Evolutionary conservation across 257 asterid species (phyloP).

Genomic region (Solanum tarapatanum): DNA sequence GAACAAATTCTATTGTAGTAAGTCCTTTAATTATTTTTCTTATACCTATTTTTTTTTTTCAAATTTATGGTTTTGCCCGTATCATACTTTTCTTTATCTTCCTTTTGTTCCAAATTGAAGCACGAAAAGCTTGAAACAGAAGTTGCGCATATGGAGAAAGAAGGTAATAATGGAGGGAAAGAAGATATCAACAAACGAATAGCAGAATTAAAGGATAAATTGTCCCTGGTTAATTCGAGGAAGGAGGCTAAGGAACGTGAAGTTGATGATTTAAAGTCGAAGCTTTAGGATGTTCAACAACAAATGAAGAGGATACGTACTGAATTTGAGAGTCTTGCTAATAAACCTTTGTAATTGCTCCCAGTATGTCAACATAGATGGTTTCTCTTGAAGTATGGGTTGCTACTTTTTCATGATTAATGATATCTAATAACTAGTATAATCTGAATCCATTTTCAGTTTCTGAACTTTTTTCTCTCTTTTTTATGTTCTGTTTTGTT

Average conservation of each 20-base stretch:
- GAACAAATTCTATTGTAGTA: not conserved
- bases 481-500: not conserved
- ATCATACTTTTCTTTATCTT: not conserved
- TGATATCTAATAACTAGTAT: too few species aligned
- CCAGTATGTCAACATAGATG: not conserved
- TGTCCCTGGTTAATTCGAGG: slow-evolving; percentile 3
- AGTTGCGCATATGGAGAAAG: not conserved
- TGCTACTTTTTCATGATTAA: not conserved
- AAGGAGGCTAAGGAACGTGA: slow-evolving; percentile 25
- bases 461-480: not conserved
- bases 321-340: slow-evolving; percentile 17
- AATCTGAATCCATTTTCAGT: not conserved
- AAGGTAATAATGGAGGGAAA: slow-evolving; percentile 24
- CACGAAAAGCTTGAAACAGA: slow-evolving; percentile 21
- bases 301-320: slow-evolving; percentile 1
- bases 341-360: not conserved
- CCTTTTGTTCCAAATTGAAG: not conserved
- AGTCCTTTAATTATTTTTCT: not conserved
- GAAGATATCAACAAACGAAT: slow-evolving; percentile 27
- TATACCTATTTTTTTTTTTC: not conserved
- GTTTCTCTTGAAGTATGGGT: not conserved
- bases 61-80: too few species aligned
- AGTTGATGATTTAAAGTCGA: slow-evolving; percentile 18
- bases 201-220: slow-evolving; percentile 29
- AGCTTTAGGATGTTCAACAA: slow-evolving; percentile 16